Evolutionary conservation across 441 rosid genomes (phyloP), one percentile per base, ranked within the genome.

Genomic region (Hura crepitans): DNA sequence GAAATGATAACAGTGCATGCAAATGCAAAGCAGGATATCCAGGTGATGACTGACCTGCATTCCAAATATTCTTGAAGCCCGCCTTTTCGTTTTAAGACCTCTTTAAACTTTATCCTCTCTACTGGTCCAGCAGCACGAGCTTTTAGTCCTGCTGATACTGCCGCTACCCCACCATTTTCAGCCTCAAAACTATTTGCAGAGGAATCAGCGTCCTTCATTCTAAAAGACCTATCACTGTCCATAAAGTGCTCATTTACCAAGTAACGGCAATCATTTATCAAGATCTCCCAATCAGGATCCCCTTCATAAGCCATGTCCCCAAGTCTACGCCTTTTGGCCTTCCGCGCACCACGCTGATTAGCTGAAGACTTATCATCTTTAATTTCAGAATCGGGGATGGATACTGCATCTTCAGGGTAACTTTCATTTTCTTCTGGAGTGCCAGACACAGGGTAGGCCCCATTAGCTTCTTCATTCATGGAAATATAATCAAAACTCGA

Each of bases 261-360:
- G 81, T 88, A 89, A 62, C 79, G 85, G 73, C 81, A 94, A 78
- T 87, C 96, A 51, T 73, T 74, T 53, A 81, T 76, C 81, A 88
- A 76, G 65, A 69, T 81, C 69, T 91, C 97, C 98, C 96, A 96
- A 75, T 85, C 96, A 69, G 85, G 85, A 81, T 91, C 99, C 72
- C 96, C 97, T 77, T 87, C 97, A 76, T 90, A 91, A 82, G 94
- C 87, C 98, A 96, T 89, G 83, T 87, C 97, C 75, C 84, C 92
- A 76, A 77, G 90, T 81, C 90, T 89, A 62, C 86, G 91, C 81
- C 84, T 96, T 78, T 77, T 93, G 68, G 84, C 58, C 78, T 71
- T 84, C 65, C 97, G 91, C 39, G 68, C 79, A 43, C 77, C 81
- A 69, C 97, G 97, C 77, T 80, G 93, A 39, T 33, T 74, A 72